Percentiles rank a stretch among this genome's conserved stretches.
phyloP scores from a whole-genome alignment of 202 grass and related monocot species.

The Musa balbisiana region DNA sequence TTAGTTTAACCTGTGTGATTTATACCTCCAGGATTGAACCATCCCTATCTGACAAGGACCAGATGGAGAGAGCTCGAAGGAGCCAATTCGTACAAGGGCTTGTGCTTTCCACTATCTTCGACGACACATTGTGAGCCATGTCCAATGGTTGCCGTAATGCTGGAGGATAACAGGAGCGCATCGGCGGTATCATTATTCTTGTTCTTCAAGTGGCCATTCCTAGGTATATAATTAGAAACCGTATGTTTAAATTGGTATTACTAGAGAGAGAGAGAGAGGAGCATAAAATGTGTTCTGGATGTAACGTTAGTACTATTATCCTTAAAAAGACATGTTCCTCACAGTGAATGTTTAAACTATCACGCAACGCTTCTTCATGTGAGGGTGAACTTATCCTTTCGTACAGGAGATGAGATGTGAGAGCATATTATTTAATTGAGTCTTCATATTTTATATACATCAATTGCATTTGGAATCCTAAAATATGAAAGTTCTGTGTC shows the following conservation, averaged over 20 bases:
- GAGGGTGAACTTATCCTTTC: no score
- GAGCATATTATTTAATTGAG: no score
- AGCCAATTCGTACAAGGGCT: slow-evolving; percentile 20
- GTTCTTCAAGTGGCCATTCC: background rate
- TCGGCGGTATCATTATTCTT: background rate
- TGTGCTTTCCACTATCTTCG: slow-evolving; percentile 17
- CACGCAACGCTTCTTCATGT: background rate
- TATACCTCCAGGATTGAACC: slow-evolving; percentile 10
- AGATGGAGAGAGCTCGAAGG: slow-evolving; percentile 14
- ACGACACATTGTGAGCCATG: slow-evolving; percentile 11
- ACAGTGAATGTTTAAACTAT: background rate
- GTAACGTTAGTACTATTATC: background rate
- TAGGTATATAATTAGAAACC: background rate
- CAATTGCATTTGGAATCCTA: no score
- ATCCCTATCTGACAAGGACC: slow-evolving; percentile 25
- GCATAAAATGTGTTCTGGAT: background rate
- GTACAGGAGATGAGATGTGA: no score
- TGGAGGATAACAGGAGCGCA: background rate
- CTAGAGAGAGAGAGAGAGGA: background rate
- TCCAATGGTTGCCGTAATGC: background rate
- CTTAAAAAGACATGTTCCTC: background rate
- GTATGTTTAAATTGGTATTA: background rate
- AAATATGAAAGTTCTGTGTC: no score
- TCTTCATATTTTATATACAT: no score
- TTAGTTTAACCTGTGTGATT: background rate